Conservation (phyloP, 208 protist genomes). For the Leishmania tarentolae region DNA sequence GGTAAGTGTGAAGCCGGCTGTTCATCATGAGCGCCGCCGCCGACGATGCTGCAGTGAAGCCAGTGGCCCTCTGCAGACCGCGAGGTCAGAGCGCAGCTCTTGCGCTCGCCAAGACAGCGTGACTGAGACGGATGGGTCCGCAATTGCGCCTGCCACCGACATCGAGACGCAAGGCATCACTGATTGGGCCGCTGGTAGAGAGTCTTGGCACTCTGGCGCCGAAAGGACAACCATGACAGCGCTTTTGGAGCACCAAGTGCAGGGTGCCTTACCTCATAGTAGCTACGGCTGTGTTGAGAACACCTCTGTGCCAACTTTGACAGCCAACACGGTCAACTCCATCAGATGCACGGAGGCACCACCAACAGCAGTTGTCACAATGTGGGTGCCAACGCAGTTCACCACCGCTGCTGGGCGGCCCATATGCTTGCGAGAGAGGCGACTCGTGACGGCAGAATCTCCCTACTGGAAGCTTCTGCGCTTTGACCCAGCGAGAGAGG, state of each 20-base stretch:
- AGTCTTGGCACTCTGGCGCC: background rate
- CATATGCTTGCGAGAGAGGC: slow-evolving; percentile 60
- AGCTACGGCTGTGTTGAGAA: background rate
- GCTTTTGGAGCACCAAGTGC: background rate
- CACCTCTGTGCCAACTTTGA: background rate
- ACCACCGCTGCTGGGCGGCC: slow-evolving; percentile 55
- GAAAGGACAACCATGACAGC: background rate
- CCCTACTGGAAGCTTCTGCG: slow-evolving; percentile 52
- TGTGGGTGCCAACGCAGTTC: slow-evolving; percentile 63
- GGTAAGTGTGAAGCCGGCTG: background rate
- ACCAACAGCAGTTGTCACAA: slow-evolving; percentile 2
- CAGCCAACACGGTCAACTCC: background rate
- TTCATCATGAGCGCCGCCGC: background rate
- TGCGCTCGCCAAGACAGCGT: background rate
- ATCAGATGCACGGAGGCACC: background rate
- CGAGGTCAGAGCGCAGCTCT: background rate
- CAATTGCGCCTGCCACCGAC: background rate
- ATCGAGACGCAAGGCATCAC: background rate
- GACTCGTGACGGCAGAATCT: slow-evolving; percentile 31
- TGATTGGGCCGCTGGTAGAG: background rate
- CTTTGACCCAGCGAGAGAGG: slow-evolving; percentile 23
- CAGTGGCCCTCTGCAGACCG: background rate
- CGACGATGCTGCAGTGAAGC: background rate
- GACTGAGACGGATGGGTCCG: background rate
- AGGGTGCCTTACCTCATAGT: background rate